Evolutionary conservation across 345 rosid species (phyloP), one percentile per base, ranked within the genome.

Genomic region (Linum tenue): DNA sequence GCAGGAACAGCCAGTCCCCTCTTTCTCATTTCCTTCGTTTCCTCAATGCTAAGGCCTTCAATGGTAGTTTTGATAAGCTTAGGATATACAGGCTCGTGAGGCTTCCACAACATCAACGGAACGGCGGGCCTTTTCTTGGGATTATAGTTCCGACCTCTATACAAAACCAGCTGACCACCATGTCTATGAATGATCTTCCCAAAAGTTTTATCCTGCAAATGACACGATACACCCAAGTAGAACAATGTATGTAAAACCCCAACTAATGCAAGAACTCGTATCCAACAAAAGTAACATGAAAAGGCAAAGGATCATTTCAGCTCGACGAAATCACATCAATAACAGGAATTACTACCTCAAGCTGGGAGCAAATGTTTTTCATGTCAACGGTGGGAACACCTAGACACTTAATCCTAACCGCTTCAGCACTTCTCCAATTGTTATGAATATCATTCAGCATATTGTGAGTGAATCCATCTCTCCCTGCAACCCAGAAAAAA

Each of bases 401-500:
- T 38, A 94, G 82, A 70, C 95, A 90, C 83, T 80, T 88, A 51
- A 94, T 77, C 73, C 99, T 84, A 66, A 88, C 90, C 5, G 92
- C 92, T 77, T 90, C 97, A 39, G 70, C 75, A 68, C 74, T 82
- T 73, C 76, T 83, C 96, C 96, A 94, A 43, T 88, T 86, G 70
- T 85, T 88, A 72, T 86, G 87, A 38, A 94, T 85, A 65, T 90
- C 95, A 78, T 90, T 84, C 66, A 90, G 73, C 99, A 94, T 94
- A 67, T 88, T 94, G 75, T 94, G 96, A 56, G 97, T 94, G 75
- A 94, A 87, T 55, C 96, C 97, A 78, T 90, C 97, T 81, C 99
- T 76, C 69, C 98, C 98, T 89, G 71, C 60, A 72, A 37, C 64
- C 67, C 12, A 48, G n/a, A 59, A 41, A 66, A 10, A 61, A 39